Evolutionary conservation across 2,329 filamentous ascomycete species (phyloP), one percentile per base, ranked within the genome.

Genomic region (Grosmannia clavigera): DNA sequence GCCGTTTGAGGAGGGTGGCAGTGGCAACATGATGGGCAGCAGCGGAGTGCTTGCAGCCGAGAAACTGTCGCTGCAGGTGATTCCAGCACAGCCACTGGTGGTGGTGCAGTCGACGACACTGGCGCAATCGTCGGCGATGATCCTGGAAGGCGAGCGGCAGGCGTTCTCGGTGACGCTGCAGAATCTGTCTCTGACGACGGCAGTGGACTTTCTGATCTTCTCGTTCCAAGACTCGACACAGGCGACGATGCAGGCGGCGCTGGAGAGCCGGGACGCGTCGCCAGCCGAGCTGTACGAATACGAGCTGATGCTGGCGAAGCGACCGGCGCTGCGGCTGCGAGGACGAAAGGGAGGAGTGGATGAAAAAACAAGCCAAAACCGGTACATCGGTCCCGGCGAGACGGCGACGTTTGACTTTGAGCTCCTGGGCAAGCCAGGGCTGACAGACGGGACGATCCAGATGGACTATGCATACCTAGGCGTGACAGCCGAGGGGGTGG

Each of bases 201-300:
- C 89, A 1, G 89, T 90, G 1, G 90, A 96, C 68, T 86, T 97
- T 60, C 75, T 96, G 43, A 79, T 94, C 31, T 90, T 96, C 62
- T 92, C 90, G 0, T 95, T 95, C 70, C 86, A 91, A 66, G 91
- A 96, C 73, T 95, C 91, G 0, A 92, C 90, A 0, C 90, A 90
- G 63, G 81, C 80, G 7, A 84, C 88, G 10, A 76, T 96, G 19
- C 88, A 92, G 67, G 78, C 84, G 43, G 88, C 89, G 0, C 76
- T 95, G 54, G 80, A 77, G 58, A 90, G 85, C 67, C 87, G 89
- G 67, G 88, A 95, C 66, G 82, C 92, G 2, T 83, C 87, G 11
- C 82, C 87, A 0, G 83, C 86, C 2, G 91, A 96, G 68, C 74
- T 94, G 6, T 92, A 95, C 69, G 92, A 96, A 69, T 83, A 92